A percentile compares a stretch with the other conserved stretches of the same genome.
Conservation (phyloP, 805 yeast species). For the Candida piceae region DNA sequence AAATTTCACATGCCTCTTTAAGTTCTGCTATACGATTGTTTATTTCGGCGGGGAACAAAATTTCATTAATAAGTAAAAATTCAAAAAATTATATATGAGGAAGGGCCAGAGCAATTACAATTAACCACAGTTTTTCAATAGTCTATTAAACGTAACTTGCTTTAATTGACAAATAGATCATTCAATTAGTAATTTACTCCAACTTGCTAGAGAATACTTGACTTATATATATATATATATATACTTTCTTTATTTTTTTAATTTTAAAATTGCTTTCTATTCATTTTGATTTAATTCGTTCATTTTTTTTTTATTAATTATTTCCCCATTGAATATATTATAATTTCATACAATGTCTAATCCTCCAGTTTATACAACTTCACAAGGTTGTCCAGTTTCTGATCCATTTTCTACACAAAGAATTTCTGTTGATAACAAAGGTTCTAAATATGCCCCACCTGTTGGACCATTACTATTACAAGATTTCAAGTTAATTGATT, state of each 20-base stretch:
- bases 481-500: constrained; percentile 75
- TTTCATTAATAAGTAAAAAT: too few relatives aligned
- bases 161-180: not conserved
- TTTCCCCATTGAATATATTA: too few relatives aligned
- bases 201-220: too few relatives aligned
- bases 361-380: constrained; percentile 61
- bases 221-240: too few relatives aligned
- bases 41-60: not conserved
- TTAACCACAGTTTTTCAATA: not conserved
- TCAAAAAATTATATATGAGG: too few relatives aligned
- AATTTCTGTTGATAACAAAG: constrained; percentile 47
- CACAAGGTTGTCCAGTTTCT: constrained; percentile 72
- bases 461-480: constrained; percentile 74
- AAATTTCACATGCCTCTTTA: too few relatives aligned
- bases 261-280: not conserved
- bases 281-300: not conserved
- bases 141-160: not conserved
- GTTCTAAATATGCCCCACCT: constrained; percentile 28
- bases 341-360: constrained; percentile 22
- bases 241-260: too few relatives aligned
- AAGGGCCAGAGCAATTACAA: not conserved
- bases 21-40: too few relatives aligned
- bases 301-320: too few relatives aligned
- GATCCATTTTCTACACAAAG: constrained; percentile 76
- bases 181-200: too few relatives aligned